A percentile compares a stretch with the other conserved stretches of the same genome.
These are phyloP conservation scores for Curvularia lunata DNA, from an alignment of 2,329 filamentous ascomycete genomes.

Conservation along the genomic window DNA sequence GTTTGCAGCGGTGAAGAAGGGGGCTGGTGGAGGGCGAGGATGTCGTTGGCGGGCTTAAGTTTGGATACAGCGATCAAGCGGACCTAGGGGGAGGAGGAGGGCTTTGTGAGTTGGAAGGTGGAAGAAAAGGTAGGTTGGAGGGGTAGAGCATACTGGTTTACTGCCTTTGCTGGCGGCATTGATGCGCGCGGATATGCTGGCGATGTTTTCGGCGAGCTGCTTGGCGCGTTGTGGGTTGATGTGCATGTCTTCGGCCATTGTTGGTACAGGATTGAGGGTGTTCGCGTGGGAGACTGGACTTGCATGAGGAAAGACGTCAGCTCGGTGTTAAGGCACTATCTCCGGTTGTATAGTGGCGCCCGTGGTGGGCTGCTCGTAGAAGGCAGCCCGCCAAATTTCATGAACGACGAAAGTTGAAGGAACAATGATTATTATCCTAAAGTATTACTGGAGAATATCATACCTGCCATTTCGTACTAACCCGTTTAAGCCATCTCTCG, in stretches of 20 bases:
- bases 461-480: slow-evolving; percentile 27
- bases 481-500: slow-evolving; percentile 34
- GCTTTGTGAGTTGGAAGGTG: background rate
- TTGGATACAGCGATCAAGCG: slow-evolving; percentile 96
- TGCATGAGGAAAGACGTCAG: slow-evolving; percentile 25
- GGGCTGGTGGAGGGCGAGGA: slow-evolving; percentile 77
- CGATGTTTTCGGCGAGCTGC: slow-evolving; percentile 54
- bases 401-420: background rate
- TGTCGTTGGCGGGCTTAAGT: slow-evolving; percentile 89
- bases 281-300: slow-evolving; percentile 14
- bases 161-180: slow-evolving; percentile 45
- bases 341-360: too few species aligned
- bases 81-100: slow-evolving; percentile 64
- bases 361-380: background rate
- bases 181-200: slow-evolving; percentile 51
- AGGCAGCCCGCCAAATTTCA: background rate
- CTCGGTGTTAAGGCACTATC: slow-evolving; percentile 18
- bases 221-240: slow-evolving; percentile 54
- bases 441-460: background rate
- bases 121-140: background rate
- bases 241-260: slow-evolving; percentile 49
- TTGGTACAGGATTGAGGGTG: slow-evolving; percentile 17
- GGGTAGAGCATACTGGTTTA: slow-evolving; percentile 34
- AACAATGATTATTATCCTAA: background rate
- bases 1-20: slow-evolving; percentile 56